phyloP scores from a whole-genome alignment of 306 rosid species.

The Psophocarpus tetragonolobus region DNA sequence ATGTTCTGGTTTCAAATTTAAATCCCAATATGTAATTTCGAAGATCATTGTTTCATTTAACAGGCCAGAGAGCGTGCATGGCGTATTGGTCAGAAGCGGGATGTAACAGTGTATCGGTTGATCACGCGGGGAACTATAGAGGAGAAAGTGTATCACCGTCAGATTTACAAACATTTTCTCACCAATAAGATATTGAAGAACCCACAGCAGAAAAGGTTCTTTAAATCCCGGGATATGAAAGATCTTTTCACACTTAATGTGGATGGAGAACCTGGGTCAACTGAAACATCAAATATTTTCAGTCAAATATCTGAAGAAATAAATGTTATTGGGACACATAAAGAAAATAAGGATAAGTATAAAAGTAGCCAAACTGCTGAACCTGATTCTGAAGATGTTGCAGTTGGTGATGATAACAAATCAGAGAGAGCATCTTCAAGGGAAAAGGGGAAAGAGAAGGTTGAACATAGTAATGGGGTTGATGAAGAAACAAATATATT shows the following conservation, averaged over 20 bases:
- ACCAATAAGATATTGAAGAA: constrained; percentile 91
- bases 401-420: constrained; percentile 36
- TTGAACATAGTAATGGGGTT: constrained; percentile 47
- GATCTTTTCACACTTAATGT: constrained; percentile 84
- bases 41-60: constrained; percentile 32
- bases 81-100: constrained; percentile 98
- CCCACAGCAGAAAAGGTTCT: constrained; percentile 97
- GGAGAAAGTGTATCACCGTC: constrained; percentile 97
- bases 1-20: constrained; percentile 21
- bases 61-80: constrained; percentile 99
- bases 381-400: constrained; percentile 38
- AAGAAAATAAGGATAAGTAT: constrained; percentile 47
- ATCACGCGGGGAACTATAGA: constrained; percentile 95
- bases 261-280: constrained; percentile 66
- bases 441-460: constrained; percentile 68
- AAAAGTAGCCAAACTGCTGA: constrained; percentile 35
- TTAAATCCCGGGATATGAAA: constrained; percentile 97
- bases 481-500: constrained; percentile 76
- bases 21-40: constrained; percentile 29
- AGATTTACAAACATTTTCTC: constrained; percentile 95
- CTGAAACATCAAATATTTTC: constrained; percentile 88
- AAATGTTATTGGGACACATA: constrained; percentile 58
- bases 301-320: constrained; percentile 74
- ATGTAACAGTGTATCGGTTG: constrained; percentile 89
- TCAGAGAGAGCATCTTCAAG: constrained; percentile 39